Evolutionary conservation across 1,284 basidiomycete species (phyloP).

Genomic region (Xerocomus alliaceus): DNA sequence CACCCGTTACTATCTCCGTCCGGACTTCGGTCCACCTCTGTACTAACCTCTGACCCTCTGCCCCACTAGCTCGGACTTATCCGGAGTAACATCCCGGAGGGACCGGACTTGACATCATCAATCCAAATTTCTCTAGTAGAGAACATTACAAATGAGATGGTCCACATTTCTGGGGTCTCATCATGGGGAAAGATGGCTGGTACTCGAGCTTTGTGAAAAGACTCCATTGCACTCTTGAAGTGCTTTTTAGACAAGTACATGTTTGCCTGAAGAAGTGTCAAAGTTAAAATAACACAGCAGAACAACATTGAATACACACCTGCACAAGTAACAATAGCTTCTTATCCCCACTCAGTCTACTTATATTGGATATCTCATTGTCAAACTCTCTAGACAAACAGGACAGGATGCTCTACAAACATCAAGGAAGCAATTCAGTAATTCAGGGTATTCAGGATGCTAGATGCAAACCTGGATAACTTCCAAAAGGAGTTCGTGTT

Average conservation of each 20-base stretch:
- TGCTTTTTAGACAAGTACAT: constrained; percentile 3
- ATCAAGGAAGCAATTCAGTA: neutral
- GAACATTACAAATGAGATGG: constrained; percentile 5
- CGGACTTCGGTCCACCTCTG: too few species aligned
- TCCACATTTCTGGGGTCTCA: constrained; percentile 13
- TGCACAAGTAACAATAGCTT: constrained; percentile 10
- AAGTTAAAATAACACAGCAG: neutral
- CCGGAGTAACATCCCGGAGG: too few species aligned
- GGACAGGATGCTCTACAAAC: constrained; percentile 5
- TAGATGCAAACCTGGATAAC: constrained; percentile 7
- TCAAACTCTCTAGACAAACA: constrained; percentile 8
- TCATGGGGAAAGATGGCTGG: constrained; percentile 14
- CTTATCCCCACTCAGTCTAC: neutral
- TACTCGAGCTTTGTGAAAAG: neutral
- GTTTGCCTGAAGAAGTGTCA: constrained; percentile 3
- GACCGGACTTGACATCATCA: too few species aligned
- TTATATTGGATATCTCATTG: neutral
- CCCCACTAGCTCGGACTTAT: too few species aligned
- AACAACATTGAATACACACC: neutral
- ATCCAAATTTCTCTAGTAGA: neutral
- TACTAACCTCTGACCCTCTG: too few species aligned
- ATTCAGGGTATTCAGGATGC: too few species aligned
- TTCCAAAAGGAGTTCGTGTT: neutral
- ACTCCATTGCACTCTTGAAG: constrained; percentile 4
- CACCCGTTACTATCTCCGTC: too few species aligned